A percentile compares a stretch with the other conserved stretches of the same genome.
Conservation (phyloP, 306 rosid genomes). For the Carpinus fangiana region DNA sequence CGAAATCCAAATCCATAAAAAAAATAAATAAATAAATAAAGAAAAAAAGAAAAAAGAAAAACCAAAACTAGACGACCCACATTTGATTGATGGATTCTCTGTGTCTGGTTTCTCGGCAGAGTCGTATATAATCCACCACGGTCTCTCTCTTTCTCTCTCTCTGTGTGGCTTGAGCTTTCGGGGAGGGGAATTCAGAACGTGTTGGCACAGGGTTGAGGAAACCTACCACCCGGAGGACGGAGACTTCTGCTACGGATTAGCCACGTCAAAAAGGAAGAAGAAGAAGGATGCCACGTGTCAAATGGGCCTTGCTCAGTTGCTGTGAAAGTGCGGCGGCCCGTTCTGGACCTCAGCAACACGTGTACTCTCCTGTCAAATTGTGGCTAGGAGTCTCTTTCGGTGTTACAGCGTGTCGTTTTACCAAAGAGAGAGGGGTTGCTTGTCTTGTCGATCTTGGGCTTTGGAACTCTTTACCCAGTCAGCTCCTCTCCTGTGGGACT, state of each 20-base stretch:
- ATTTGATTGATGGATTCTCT: background rate
- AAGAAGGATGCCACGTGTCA: slow-evolving; percentile 16
- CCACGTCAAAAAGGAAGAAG: slow-evolving; percentile 25
- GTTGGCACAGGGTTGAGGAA: slow-evolving; percentile 18
- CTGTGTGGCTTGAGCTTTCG: background rate
- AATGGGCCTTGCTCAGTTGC: background rate
- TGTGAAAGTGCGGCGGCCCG: slow-evolving; percentile 13
- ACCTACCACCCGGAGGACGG: background rate
- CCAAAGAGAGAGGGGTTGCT: background rate
- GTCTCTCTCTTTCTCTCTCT: background rate
- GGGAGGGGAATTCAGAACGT: slow-evolving; percentile 22
- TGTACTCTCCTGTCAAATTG: background rate
- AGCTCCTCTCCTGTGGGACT: background rate
- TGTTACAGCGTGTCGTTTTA: slow-evolving; percentile 7
- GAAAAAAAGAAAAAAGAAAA: background rate
- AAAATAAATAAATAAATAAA: too few relatives aligned
- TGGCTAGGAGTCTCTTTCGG: slow-evolving; percentile 21
- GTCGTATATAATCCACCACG: background rate
- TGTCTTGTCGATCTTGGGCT: background rate
- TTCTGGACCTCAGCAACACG: slow-evolving; percentile 5
- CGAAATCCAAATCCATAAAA: background rate
- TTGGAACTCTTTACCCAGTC: slow-evolving; percentile 2
- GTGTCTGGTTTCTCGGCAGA: background rate
- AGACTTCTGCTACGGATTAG: background rate
- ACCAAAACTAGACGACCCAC: background rate